These are phyloP conservation scores for Fusarium proliferatum DNA, from an alignment of 2,329 filamentous ascomycete genomes.

Conservation along the genomic window DNA sequence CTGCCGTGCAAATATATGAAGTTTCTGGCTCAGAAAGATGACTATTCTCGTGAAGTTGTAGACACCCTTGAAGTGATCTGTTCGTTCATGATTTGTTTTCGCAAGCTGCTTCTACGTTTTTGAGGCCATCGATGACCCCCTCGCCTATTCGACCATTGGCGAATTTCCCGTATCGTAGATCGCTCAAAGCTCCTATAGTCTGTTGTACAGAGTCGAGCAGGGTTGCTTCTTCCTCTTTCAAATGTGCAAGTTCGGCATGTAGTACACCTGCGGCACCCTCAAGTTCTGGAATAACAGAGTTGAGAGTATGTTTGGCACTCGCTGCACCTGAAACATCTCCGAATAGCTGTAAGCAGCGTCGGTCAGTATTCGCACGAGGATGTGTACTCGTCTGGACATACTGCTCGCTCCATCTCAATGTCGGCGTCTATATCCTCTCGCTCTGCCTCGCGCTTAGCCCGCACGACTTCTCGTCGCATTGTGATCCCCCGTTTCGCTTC, in stretches of 20 bases:
- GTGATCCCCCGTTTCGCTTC: conserved; percentile 71
- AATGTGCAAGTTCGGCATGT: conserved; percentile 72
- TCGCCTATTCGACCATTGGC: conserved; percentile 70
- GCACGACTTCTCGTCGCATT: conserved; percentile 67
- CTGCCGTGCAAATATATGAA: conserved; percentile 27
- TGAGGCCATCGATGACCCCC: conserved; percentile 76
- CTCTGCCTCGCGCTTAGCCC: conserved; percentile 63
- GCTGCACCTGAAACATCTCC: conserved; percentile 59
- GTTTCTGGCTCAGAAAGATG: conserved; percentile 17
- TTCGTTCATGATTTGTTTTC: conserved; percentile 55
- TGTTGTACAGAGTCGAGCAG: conserved; percentile 71
- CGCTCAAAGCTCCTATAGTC: conserved; percentile 79
- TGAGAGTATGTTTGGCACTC: conserved; percentile 67
- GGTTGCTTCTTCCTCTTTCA: conserved; percentile 72
- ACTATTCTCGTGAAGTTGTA: conserved; percentile 27
- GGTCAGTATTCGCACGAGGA: background rate
- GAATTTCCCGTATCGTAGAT: conserved; percentile 83
- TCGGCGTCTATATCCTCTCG: conserved; percentile 70
- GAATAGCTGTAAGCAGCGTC: conserved; percentile 63
- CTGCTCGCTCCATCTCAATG: conserved; percentile 70
- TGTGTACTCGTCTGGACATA: conserved; percentile 48
- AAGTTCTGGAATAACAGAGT: conserved; percentile 75
- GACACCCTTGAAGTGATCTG: conserved; percentile 30
- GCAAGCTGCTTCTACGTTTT: conserved; percentile 67
- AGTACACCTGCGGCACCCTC: conserved; percentile 73